Evolutionary conservation across 176 grass and related monocot species (phyloP), one percentile per base, ranked within the genome.

Genomic region (Hordeum vulgare): DNA sequence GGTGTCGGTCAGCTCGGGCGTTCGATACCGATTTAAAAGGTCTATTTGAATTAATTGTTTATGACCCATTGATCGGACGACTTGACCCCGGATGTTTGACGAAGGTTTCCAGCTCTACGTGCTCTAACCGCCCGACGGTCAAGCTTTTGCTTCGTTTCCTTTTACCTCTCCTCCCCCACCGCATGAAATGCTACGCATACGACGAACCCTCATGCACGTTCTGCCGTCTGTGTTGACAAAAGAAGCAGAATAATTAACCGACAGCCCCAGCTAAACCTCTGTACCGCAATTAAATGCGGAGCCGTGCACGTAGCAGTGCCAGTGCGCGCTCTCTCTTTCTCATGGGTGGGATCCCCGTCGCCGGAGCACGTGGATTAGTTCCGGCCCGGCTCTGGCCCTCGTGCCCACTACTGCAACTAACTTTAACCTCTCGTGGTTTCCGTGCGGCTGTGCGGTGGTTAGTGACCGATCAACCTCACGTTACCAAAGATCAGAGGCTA

Each of bases 371-470:
- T 79, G 62, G 75, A 42, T 14, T 77, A 78, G 71, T 26, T 37
- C 45, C 7, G 26, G 26, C 25, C 3, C 31, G 37, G 14, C n/a
- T 66, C 62, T 40, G 73, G 40, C 74, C 41, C 74, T 88, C 33
- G 80, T 83, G 86, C 24, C 10, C 44, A 18, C 60, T 27, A 17
- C 39, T 39, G 0, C 37, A 10, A 9, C 7, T 17, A 63, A 45
- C 58, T 88, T 88, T 80, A 84, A 59, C 63, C 81, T 35, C 25
- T 66, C 63, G 83, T 44, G 18, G 56, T 61, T 69, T 51, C 34
- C 73, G 74, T 74, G 41, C 72, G 64, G 41, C 72, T 56, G 41
- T 31, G 64, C 11, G 10, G 78, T 81, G 28, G 62, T 54, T 41
- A 71, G 56, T 27, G 66, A 21, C 31, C 24, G 36, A 42, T 71